Percentiles rank a stretch among this genome's conserved stretches.
These are phyloP conservation scores for Piper longum DNA, from an alignment of 164 flowering plant genomes.

Conservation along the genomic window DNA sequence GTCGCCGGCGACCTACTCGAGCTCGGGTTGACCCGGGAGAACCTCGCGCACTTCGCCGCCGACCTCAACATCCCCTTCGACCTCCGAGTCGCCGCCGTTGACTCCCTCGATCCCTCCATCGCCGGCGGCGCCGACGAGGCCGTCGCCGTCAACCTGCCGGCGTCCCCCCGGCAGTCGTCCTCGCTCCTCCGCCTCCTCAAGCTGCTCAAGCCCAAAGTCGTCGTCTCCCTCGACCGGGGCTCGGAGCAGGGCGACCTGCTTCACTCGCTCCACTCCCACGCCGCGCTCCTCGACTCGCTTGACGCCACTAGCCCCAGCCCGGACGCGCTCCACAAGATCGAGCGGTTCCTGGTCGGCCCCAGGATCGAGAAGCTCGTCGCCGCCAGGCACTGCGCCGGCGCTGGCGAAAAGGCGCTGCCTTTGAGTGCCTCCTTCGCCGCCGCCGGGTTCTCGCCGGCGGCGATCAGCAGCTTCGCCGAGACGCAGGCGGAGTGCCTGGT, in stretches of 20 bases:
- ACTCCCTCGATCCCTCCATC: slow-evolving; percentile 21
- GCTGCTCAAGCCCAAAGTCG: slow-evolving; percentile 55
- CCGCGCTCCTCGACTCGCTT: slow-evolving; percentile 47
- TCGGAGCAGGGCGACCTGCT: slow-evolving; percentile 48
- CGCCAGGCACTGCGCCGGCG: slow-evolving; percentile 24
- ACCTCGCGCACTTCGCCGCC: slow-evolving; percentile 49
- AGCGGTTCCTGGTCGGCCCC: slow-evolving; percentile 49
- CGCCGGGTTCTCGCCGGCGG: slow-evolving; percentile 46
- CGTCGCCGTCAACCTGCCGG: slow-evolving; percentile 59
- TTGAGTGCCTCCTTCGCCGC: slow-evolving; percentile 55
- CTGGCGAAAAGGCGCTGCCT: slow-evolving; percentile 30
- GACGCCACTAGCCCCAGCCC: slow-evolving; percentile 40
- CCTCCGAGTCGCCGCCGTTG: slow-evolving; percentile 38
- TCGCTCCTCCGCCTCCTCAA: slow-evolving; percentile 47
- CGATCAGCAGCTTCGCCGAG: slow-evolving; percentile 67
- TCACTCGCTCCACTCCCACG: slow-evolving; percentile 37
- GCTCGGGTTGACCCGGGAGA: slow-evolving; percentile 43
- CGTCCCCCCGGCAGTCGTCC: slow-evolving; percentile 20
- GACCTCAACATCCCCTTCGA: slow-evolving; percentile 41
- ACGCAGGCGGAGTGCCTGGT: slow-evolving; percentile 72
- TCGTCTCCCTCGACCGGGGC: slow-evolving; percentile 59
- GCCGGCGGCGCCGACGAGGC: slow-evolving; percentile 30
- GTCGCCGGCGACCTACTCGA: slow-evolving; percentile 27
- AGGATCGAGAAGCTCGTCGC: slow-evolving; percentile 41
- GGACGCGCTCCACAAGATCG: slow-evolving; percentile 53